A percentile compares a stretch with the other conserved stretches of the same genome.
Evolutionary conservation across 768 basidiomycete species (phyloP).

Genomic region (Rhizopogon sp.): DNA sequence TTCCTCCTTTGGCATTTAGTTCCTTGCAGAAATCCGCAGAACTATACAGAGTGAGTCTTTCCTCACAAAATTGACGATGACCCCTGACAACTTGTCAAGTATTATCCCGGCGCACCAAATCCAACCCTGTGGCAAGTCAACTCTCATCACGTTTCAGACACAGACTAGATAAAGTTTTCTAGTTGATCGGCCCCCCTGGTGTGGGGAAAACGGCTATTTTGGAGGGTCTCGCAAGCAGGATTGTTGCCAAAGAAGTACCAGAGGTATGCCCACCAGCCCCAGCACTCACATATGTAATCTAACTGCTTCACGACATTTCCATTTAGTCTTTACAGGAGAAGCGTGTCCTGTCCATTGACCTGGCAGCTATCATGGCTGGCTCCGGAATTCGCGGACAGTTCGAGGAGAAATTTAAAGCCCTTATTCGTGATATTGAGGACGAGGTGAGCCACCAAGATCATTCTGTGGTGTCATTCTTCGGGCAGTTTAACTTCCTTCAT

Average conservation of each 20-base stretch:
- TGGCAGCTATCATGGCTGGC: constrained; percentile 81
- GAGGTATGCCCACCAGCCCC: constrained; percentile 48
- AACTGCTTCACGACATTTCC: background rate
- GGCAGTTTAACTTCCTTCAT: constrained; percentile 2
- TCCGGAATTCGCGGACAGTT: constrained; percentile 91
- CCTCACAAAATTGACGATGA: background rate
- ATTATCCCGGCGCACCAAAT: constrained; percentile 84
- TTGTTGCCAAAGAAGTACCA: constrained; percentile 86
- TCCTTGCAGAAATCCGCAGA: constrained; percentile 68
- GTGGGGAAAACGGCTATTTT: constrained; percentile 93
- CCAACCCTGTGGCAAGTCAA: constrained; percentile 74
- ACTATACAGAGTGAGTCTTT: constrained; percentile 77
- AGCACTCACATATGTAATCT: background rate
- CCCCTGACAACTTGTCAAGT: constrained; percentile 36
- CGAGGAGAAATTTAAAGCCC: constrained; percentile 88
- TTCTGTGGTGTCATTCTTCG: constrained; percentile 13
- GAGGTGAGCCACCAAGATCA: constrained; percentile 43
- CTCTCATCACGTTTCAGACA: background rate
- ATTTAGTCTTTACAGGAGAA: constrained; percentile 77
- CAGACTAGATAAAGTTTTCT: background rate
- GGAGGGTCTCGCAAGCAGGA: constrained; percentile 84
- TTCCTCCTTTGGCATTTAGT: background rate
- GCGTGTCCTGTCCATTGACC: constrained; percentile 82
- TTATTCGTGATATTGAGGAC: constrained; percentile 87
- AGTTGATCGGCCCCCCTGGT: constrained; percentile 84